phyloP scores from a whole-genome alignment of 2,329 filamentous ascomycete genomes.

The Zarea fungicola region DNA sequence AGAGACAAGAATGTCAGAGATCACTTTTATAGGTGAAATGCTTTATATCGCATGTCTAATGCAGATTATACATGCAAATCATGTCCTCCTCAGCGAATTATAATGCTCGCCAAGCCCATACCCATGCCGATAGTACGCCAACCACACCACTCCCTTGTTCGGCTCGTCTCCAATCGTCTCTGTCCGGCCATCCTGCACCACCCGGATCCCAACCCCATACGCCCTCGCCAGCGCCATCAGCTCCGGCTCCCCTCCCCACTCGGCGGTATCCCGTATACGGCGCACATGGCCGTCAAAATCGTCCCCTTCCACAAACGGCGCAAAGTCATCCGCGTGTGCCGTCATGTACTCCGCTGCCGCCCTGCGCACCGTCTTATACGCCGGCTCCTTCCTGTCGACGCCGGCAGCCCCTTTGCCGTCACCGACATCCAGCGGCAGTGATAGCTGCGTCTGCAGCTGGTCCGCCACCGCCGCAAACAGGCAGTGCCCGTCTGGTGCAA shows the following conservation, averaged over 20 bases:
- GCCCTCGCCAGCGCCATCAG: constrained; percentile 75
- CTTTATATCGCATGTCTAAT: neutral
- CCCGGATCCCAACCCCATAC: constrained; percentile 75
- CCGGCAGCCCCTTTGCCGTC: constrained; percentile 21
- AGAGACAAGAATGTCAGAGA: neutral
- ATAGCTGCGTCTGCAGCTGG: constrained; percentile 50
- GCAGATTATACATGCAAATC: constrained; percentile 15
- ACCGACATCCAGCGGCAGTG: constrained; percentile 19
- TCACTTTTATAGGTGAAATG: neutral
- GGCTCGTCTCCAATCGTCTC: constrained; percentile 63
- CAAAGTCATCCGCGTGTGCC: constrained; percentile 72
- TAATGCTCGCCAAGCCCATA: constrained; percentile 97
- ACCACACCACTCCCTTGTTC: constrained; percentile 60
- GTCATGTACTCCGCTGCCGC: constrained; percentile 75
- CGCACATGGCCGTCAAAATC: constrained; percentile 63
- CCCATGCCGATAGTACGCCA: constrained; percentile 91
- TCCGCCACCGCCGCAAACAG: constrained; percentile 89
- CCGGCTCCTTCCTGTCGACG: constrained; percentile 24
- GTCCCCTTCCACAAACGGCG: constrained; percentile 76
- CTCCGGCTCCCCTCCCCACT: constrained; percentile 95
- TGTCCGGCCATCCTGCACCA: constrained; percentile 77
- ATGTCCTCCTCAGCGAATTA: constrained; percentile 67
- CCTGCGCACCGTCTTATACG: constrained; percentile 63
- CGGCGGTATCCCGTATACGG: constrained; percentile 79
- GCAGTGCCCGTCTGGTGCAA: constrained; percentile 89